A percentile compares a stretch with the other conserved stretches of the same genome.
phyloP scores from a whole-genome alignment of 768 basidiomycete genomes.

The Rhizopogon vesiculosus region DNA sequence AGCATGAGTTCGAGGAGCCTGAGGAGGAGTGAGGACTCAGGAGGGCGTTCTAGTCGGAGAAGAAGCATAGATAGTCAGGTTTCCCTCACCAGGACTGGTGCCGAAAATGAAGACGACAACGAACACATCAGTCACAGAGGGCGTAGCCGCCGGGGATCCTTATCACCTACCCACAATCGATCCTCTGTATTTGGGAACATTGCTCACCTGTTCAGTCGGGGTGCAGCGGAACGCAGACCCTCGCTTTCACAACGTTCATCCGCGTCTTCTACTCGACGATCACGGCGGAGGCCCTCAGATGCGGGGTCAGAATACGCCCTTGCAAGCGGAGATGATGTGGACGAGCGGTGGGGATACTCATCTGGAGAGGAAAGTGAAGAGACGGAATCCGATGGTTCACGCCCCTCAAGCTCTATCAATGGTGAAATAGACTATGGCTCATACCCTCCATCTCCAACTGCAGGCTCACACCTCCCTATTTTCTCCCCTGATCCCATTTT shows the following conservation, averaged over 20 bases:
- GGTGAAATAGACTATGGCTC: conserved; percentile 72
- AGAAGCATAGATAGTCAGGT: conserved; percentile 36
- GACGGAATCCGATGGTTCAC: conserved; percentile 20
- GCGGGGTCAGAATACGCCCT: conserved; percentile 56
- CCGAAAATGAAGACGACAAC: conserved; percentile 30
- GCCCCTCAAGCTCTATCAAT: conserved; percentile 24
- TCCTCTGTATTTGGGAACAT: conserved; percentile 58
- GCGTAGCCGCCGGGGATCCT: conserved; percentile 26
- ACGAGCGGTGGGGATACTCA: conserved; percentile 91
- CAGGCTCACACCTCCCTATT: conserved; percentile 53
- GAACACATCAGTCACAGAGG: conserved; percentile 23
- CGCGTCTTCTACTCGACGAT: conserved; percentile 43
- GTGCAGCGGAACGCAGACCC: conserved; percentile 40
- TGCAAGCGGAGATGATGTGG: conserved; percentile 50
- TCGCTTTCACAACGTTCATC: conserved; percentile 60
- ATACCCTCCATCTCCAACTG: conserved; percentile 56
- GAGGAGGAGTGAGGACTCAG: conserved; percentile 45
- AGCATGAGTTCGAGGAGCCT: conserved; percentile 47
- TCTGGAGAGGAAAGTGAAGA: conserved; percentile 74
- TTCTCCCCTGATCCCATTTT: conserved; percentile 76
- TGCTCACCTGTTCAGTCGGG: conserved; percentile 61
- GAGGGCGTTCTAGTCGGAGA: conserved; percentile 30
- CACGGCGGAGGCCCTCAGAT: conserved; percentile 51
- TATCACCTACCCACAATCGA: conserved; percentile 35
- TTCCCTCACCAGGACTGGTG: conserved; percentile 34